Evolutionary conservation across 2,329 filamentous ascomycete genomes (phyloP), one percentile per base, ranked within the genome.

Genomic region (Colletotrichum eremochloae): DNA sequence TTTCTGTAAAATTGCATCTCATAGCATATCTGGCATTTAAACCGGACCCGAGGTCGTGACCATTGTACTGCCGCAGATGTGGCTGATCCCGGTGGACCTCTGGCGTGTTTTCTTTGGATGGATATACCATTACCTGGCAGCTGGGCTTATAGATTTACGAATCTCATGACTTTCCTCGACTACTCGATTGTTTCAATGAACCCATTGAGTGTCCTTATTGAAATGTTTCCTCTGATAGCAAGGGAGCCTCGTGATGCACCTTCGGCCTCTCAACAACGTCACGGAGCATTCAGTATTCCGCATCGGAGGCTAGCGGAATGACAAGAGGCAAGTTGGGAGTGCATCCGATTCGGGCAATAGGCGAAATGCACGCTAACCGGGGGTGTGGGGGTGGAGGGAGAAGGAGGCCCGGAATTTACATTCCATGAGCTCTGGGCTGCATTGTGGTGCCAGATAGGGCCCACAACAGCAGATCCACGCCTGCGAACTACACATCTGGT

Each of bases 1-100:
- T 12, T 36, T n/a, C 36, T 63, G 18, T n/a, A 29, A 20, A 12
- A 12, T 1, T 40, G 33, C 31, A 67, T 48, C 33, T 57, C 15
- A 50, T 24, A 20, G 56, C 57, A 58, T 58, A 14, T 15, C 44
- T 15, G 71, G 71, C 62, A 58, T 67, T 67, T 9, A 15, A 46
- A 44, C 50, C 33, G 48, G 24, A n/a, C 36, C 9, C 20, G 7
- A 33, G 61, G 20, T 18, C n/a, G 24, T 24, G 24, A 42, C 24
- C 15, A 9, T 36, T 48, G 20, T 18, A 29, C 46, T 24, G 61
- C 48, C 33, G 36, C 33, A 29, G n/a, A n/a, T 5, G 5, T 46
- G 40, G n/a, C 29, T 29, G 55, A 29, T 29, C 55, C 2, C 7
- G 36, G 33, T 24, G 55, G 55, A 15, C n/a, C 24, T 40, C 14